These are phyloP conservation scores for Tolypocladium capitatum DNA, from an alignment of 2,329 filamentous ascomycete species.

Conservation along the genomic window DNA sequence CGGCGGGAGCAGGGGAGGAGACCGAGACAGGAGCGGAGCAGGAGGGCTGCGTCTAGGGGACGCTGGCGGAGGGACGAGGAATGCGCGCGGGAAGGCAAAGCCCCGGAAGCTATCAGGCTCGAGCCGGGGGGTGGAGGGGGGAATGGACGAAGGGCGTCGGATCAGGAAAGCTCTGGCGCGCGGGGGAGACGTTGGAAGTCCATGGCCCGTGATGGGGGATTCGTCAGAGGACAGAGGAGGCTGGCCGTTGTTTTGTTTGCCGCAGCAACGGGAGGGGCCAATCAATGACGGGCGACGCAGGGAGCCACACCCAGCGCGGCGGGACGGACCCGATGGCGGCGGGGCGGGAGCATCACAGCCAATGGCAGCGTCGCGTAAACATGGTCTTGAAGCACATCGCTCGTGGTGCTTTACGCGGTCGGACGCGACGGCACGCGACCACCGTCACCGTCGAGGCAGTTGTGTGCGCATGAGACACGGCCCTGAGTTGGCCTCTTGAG, in stretches of 20 bases:
- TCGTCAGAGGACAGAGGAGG: background rate
- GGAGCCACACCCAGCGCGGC: too few relatives aligned
- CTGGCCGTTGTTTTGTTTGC: slow-evolving; percentile 6
- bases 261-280: slow-evolving; percentile 10
- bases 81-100: background rate
- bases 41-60: background rate
- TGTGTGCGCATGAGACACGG: background rate
- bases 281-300: too few relatives aligned
- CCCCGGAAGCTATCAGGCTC: background rate
- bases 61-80: background rate
- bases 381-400: background rate
- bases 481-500: background rate
- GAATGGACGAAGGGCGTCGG: background rate
- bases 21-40: background rate
- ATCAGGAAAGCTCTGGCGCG: background rate
- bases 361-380: background rate
- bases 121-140: background rate
- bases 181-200: background rate
- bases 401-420: slow-evolving; percentile 23
- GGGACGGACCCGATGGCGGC: background rate
- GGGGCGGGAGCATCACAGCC: background rate
- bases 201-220: background rate
- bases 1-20: too few relatives aligned
- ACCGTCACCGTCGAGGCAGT: background rate
- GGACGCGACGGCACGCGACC: slow-evolving; percentile 10